A percentile compares a stretch with the other conserved stretches of the same genome.
Evolutionary conservation across 805 yeast genomes (phyloP).

Genomic region (Sugiyamaella chiloensis): DNA sequence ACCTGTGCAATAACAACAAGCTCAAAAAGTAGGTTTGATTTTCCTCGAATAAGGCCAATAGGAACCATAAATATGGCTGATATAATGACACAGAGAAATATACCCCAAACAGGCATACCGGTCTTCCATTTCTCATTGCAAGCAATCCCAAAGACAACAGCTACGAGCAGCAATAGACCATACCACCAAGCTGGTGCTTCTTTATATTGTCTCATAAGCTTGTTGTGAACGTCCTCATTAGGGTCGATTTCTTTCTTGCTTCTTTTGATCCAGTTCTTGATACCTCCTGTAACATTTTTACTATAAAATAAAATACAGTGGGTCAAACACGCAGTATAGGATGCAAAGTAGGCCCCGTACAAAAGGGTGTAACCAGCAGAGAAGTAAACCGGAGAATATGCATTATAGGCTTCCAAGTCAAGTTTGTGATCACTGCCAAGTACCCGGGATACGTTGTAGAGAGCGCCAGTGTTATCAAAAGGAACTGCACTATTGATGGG

Average conservation of each 20-base stretch:
- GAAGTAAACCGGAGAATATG: conserved; percentile 57
- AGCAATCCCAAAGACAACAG: conserved; percentile 43
- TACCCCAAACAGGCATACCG: conserved; percentile 60
- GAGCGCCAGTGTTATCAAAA: conserved; percentile 51
- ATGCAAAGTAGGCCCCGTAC: conserved; percentile 52
- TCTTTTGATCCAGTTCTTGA: conserved; percentile 19
- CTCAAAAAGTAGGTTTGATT: conserved; percentile 55
- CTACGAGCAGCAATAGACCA: conserved; percentile 42
- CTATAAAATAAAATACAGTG: conserved; percentile 29
- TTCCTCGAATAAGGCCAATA: conserved; percentile 55
- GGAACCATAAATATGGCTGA: conserved; percentile 59
- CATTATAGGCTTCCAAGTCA: conserved; percentile 43
- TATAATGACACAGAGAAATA: conserved; percentile 54
- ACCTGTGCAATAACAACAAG: conserved; percentile 61
- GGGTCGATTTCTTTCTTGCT: conserved; percentile 41
- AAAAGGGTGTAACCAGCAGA: conserved; percentile 52
- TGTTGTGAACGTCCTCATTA: conserved; percentile 22
- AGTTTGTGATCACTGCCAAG: conserved; percentile 37
- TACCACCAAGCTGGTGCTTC: conserved; percentile 81
- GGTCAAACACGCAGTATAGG: conserved; percentile 51
- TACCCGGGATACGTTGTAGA: conserved; percentile 48
- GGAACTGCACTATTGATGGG: conserved; percentile 55
- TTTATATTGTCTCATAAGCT: conserved; percentile 50
- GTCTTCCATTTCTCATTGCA: conserved; percentile 39
- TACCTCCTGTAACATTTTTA: conserved; percentile 20